Conservation (phyloP, 2,329 filamentous ascomycete species). For the Byssothecium circinans region DNA sequence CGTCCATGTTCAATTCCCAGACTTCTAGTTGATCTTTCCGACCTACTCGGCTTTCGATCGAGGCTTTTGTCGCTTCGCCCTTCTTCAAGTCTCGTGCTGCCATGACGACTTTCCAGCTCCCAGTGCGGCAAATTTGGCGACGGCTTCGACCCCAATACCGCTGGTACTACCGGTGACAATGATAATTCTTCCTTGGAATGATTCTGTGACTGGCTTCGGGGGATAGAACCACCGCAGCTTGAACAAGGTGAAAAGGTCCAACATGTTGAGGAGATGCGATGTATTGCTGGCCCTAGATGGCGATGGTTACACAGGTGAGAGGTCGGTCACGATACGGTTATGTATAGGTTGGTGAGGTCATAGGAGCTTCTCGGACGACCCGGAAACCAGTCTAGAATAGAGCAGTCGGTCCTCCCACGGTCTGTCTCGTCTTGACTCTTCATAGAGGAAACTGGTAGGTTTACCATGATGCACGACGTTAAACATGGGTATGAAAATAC, state of each 20-base stretch:
- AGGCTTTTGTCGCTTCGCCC: slow-evolving; percentile 37
- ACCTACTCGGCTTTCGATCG: slow-evolving; percentile 30
- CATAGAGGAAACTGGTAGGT: no score
- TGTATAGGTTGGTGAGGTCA: not conserved
- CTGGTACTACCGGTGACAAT: slow-evolving; percentile 50
- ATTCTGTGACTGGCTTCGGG: slow-evolving; percentile 36
- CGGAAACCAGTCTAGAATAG: no score
- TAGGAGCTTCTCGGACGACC: no score
- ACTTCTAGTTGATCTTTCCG: slow-evolving; percentile 36
- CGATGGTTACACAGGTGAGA: no score
- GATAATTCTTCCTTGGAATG: slow-evolving; percentile 44
- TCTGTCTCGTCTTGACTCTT: no score
- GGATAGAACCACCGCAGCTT: slow-evolving; percentile 38
- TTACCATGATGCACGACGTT: no score
- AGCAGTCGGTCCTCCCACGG: no score
- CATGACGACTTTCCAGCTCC: slow-evolving; percentile 45
- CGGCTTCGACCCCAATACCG: slow-evolving; percentile 45
- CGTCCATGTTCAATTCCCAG: slow-evolving; percentile 42
- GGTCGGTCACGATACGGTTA: no score
- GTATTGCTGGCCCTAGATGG: no score
- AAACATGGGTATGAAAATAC: no score
- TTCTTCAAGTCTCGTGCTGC: slow-evolving; percentile 40
- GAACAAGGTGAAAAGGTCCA: slow-evolving; percentile 27
- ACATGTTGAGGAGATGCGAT: slow-evolving; percentile 18
- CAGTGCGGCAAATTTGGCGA: slow-evolving; percentile 39